phyloP scores from a whole-genome alignment of 768 basidiomycete species.

The Boletus sp. region DNA sequence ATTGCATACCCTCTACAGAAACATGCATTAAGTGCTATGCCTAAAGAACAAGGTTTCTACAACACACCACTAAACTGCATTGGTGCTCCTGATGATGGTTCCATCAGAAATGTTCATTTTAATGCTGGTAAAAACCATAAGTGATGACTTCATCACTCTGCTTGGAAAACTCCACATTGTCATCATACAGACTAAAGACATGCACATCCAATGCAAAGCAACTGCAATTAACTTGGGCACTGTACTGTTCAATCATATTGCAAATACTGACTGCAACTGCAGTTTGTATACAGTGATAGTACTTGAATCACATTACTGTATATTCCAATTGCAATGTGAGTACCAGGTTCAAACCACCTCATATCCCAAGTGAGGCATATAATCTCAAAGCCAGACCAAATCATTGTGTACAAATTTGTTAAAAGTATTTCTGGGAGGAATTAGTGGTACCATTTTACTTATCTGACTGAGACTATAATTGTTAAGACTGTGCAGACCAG shows the following conservation, averaged over 20 bases:
- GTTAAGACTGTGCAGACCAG: too few species aligned
- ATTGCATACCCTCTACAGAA: constrained; percentile 2
- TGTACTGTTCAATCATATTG: not conserved
- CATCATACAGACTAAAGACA: constrained; percentile 8
- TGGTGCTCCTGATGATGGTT: not conserved
- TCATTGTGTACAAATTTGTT: not conserved
- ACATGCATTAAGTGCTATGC: not conserved
- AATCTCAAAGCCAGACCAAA: not conserved
- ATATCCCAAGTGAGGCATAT: not conserved
- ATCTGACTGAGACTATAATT: too few species aligned
- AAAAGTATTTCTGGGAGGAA: constrained; percentile 1
- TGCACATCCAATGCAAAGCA: not conserved
- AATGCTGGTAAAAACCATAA: not conserved
- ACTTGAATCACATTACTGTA: constrained; percentile 5
- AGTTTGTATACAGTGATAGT: not conserved
- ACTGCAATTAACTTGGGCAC: constrained; percentile 5
- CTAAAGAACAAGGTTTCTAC: too few species aligned
- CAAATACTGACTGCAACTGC: constrained; percentile 2
- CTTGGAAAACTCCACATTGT: not conserved
- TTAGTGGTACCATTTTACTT: not conserved
- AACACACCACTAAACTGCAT: too few species aligned
- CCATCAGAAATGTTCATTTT: constrained; percentile 3
- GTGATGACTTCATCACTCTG: not conserved
- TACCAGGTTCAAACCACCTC: not conserved
- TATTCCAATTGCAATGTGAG: not conserved